Base-by-base conservation (phyloP, 208 protist genomes). In the Acanthamoeba castellanii region DNA sequence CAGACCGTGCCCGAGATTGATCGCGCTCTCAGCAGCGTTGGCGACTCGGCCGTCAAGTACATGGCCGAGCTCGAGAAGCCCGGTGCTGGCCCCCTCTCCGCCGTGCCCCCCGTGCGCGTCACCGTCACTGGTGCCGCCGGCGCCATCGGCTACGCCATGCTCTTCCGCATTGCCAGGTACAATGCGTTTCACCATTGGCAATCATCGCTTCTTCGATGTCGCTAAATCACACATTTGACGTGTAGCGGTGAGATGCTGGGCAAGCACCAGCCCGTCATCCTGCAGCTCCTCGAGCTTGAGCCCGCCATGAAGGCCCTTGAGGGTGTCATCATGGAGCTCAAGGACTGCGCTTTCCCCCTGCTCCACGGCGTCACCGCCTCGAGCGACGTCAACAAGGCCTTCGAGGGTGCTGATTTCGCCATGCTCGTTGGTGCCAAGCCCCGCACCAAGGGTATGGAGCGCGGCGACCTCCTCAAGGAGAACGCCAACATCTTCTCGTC, bases 101-200 rank as follows among this genome's bases (percentile, higher is more conserved):
- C 81, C 55, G 87, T 66, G 32, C 61, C 61, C n/a, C 93, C 93
- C 59, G 76, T 96, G 32, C 93, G 95, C 64, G 98, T 99, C 66
- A 97, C 97, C 72, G 97, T 99, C 47, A 99, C 99, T 37, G 99
- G 99, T 90, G 99, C 99, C n/a, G 98, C 98, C 55, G 99, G 99
- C n/a, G 98, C 99, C 96, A 99, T 99, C 93, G 98, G 97, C 37
- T 99, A 99, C 95, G 94, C 98, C 52, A 93, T 99, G 42, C 93
- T 99, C n/a, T 98, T 98, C 8, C 97, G 98, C 94, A 98, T 99
- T 95, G 98, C 98, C 45, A 97, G 96, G 45, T 84, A 92, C 25
- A 22, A 57, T 37, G 22, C 20, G 9, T 22, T 57, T 22, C 13
- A 59, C 52, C 52, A 2, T 2, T n/a, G n/a, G n/a, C 52, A 59